A percentile compares a stretch with the other conserved stretches of the same genome.
phyloP scores from a whole-genome alignment of 1,139 yeast species.

The Candida sanyaensis region DNA sequence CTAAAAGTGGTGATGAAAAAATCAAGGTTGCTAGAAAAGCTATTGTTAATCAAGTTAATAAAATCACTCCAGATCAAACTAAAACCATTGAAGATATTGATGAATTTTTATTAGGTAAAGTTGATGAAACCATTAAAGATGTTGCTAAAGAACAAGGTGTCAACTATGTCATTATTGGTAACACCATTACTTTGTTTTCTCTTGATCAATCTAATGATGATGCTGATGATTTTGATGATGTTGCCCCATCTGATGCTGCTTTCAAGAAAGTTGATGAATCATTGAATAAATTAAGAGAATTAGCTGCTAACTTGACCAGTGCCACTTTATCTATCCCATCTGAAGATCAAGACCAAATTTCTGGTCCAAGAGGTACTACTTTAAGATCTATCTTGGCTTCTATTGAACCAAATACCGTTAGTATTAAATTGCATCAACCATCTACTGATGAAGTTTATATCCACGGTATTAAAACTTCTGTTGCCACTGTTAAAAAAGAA shows the following conservation, averaged over 20 bases:
- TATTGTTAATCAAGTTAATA: conserved; percentile 72
- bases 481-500: conserved; percentile 52
- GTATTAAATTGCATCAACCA: conserved; percentile 43
- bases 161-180: conserved; percentile 56
- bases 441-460: conserved; percentile 58
- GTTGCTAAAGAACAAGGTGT: conserved; percentile 54
- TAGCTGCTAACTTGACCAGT: conserved; percentile 57
- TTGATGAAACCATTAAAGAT: conserved; percentile 44
- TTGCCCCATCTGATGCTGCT: conserved; percentile 37
- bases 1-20: conserved; percentile 39
- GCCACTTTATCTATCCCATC: conserved; percentile 53
- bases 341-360: conserved; percentile 57
- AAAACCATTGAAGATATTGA: conserved; percentile 66
- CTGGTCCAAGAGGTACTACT: conserved; percentile 61
- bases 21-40: conserved; percentile 55
- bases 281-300: conserved; percentile 57
- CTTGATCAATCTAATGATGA: conserved; percentile 19
- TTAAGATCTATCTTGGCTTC: conserved; percentile 49
- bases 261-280: conserved; percentile 44
- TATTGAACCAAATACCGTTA: conserved; percentile 41
- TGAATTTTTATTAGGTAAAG: conserved; percentile 59
- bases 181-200: conserved; percentile 42
- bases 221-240: conserved; percentile 43
- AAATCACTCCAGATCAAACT: conserved; percentile 67
- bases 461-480: conserved; percentile 64